Evolutionary conservation across 257 asterid genomes (phyloP).

Genomic region (Paulownia fortunei): DNA sequence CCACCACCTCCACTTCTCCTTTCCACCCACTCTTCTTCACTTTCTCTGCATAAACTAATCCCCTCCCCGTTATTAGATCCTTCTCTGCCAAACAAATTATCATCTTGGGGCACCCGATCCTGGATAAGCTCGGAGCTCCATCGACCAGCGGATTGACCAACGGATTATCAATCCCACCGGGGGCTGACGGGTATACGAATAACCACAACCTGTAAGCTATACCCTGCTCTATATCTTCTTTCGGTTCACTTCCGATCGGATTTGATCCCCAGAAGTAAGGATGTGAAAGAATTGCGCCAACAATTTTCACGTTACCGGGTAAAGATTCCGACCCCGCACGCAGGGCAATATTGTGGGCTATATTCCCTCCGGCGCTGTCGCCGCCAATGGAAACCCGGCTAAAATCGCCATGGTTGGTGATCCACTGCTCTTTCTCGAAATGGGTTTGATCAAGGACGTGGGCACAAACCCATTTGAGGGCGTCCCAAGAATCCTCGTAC

Average conservation of each 20-base stretch:
- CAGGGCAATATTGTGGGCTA: constrained; percentile 33
- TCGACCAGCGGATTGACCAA: neutral
- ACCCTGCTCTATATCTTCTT: neutral
- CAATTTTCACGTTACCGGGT: constrained; percentile 37
- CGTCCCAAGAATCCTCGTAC: constrained; percentile 51
- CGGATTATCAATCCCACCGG: neutral
- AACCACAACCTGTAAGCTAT: neutral
- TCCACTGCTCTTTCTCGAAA: constrained; percentile 33
- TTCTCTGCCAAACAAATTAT: neutral
- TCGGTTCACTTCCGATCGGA: constrained; percentile 27
- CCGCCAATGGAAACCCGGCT: constrained; percentile 40
- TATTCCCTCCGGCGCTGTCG: constrained; percentile 43
- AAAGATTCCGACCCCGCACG: constrained; percentile 36
- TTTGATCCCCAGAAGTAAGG: constrained; percentile 43
- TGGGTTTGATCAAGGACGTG: neutral
- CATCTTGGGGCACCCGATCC: neutral
- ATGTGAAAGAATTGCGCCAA: constrained; percentile 40
- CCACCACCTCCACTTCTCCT: constrained; percentile 7
- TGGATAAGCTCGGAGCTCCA: neutral
- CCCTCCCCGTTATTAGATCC: neutral
- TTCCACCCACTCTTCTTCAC: neutral
- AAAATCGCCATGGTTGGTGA: constrained; percentile 47
- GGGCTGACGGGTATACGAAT: neutral
- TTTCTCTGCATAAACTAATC: neutral
- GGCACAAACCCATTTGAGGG: constrained; percentile 45